Percentiles rank a stretch among this genome's conserved stretches.
These are phyloP conservation scores for Magnolia changhungtana DNA, from an alignment of 164 flowering plant genomes.

Conservation along the genomic window DNA sequence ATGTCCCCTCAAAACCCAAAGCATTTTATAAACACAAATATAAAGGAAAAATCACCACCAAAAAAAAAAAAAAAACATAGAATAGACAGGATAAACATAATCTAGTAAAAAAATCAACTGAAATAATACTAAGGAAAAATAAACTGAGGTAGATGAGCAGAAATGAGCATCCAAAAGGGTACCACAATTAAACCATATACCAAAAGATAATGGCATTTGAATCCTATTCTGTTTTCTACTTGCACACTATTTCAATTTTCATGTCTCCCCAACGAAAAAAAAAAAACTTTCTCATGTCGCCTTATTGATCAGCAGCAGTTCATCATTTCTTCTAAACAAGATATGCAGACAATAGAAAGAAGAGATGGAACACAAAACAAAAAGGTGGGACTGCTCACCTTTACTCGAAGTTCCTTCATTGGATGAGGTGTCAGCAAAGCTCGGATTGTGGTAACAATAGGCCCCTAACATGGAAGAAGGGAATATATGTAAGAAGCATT, in stretches of 20 bases:
- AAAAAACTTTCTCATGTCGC: neutral
- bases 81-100: neutral
- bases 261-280: neutral
- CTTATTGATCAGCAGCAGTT: neutral
- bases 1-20: no score
- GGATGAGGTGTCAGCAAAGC: slow-evolving; percentile 96
- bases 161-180: neutral
- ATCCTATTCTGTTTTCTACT: neutral
- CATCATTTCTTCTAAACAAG: neutral
- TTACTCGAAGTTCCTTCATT: slow-evolving; percentile 95
- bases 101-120: neutral
- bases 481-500: neutral
- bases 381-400: slow-evolving; percentile 40
- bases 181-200: neutral
- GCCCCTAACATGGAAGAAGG: slow-evolving; percentile 49
- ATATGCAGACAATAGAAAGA: neutral
- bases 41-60: neutral
- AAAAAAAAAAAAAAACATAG: neutral
- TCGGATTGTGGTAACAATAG: slow-evolving; percentile 84
- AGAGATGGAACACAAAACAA: neutral
- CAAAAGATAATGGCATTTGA: neutral
- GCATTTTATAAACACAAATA: neutral
- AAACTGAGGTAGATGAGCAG: neutral
- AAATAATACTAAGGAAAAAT: neutral
- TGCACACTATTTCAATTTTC: neutral